Percentiles rank a stretch among this genome's conserved stretches.
These are phyloP conservation scores for Ascochyta rabiei DNA, from an alignment of 2,329 filamentous ascomycete species.

Conservation along the genomic window DNA sequence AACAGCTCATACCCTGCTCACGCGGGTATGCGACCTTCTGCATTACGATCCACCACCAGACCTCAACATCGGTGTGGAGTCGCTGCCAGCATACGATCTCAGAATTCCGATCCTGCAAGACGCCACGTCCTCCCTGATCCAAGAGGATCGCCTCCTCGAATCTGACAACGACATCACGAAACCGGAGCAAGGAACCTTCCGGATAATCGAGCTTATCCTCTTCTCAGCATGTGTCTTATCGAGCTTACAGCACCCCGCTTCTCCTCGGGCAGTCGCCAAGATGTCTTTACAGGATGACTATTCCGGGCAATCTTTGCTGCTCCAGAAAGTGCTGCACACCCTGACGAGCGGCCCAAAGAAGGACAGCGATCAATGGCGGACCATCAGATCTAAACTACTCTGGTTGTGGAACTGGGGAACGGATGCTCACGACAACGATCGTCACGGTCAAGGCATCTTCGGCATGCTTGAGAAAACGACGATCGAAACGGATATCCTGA, in stretches of 20 bases:
- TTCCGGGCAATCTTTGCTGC: conserved; percentile 67
- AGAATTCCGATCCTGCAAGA: conserved; percentile 43
- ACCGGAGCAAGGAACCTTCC: conserved; percentile 61
- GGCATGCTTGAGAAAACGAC: conserved; percentile 65
- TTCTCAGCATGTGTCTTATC: conserved; percentile 55
- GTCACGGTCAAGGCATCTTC: conserved; percentile 56
- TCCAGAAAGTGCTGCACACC: conserved; percentile 64
- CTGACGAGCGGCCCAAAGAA: conserved; percentile 60
- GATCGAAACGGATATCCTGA: conserved; percentile 74
- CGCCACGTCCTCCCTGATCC: conserved; percentile 42
- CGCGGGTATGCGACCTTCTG: conserved; percentile 64
- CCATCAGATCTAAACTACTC: conserved; percentile 67
- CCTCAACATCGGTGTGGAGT: conserved; percentile 50
- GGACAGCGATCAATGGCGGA: conserved; percentile 60
- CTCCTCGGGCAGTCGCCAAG: conserved; percentile 57
- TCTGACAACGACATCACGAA: conserved; percentile 69
- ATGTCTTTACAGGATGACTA: conserved; percentile 68
- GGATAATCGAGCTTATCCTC: conserved; percentile 67
- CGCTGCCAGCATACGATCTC: conserved; percentile 51
- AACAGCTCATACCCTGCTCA: conserved; percentile 65
- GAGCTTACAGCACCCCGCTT: conserved; percentile 49
- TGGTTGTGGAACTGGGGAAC: conserved; percentile 78
- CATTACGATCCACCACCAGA: conserved; percentile 64
- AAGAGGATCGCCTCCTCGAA: conserved; percentile 58
- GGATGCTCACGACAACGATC: conserved; percentile 49